Conservation (phyloP, 2,329 filamentous ascomycete genomes). For the Colletotrichum kahawae region DNA sequence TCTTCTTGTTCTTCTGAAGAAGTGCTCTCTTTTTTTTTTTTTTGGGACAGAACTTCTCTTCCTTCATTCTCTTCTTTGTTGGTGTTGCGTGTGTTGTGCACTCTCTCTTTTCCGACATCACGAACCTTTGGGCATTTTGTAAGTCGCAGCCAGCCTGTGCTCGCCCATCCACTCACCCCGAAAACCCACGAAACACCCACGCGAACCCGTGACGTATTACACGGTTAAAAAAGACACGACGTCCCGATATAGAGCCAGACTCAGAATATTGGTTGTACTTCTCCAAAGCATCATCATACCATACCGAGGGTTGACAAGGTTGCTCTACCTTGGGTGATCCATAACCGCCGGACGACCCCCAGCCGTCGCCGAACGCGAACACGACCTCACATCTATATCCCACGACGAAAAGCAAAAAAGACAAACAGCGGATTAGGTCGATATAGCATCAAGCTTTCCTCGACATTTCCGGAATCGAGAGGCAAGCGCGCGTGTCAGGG, state of each 20-base stretch:
- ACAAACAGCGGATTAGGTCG: neutral
- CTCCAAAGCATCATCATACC: neutral
- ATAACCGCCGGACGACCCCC: neutral
- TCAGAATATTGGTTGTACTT: neutral
- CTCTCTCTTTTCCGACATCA: neutral
- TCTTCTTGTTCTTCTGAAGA: neutral
- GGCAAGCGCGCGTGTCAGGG: neutral
- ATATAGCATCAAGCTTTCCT: neutral
- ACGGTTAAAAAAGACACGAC: neutral
- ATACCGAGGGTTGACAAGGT: neutral
- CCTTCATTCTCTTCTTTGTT: neutral
- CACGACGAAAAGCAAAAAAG: neutral
- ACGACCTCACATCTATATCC: neutral
- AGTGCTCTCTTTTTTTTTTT: neutral
- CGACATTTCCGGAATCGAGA: neutral
- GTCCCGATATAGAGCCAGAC: neutral
- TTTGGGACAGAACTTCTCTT: neutral
- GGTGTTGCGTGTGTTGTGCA: neutral
- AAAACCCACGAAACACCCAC: neutral
- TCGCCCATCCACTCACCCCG: neutral
- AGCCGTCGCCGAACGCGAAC: neutral
- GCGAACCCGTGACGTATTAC: neutral
- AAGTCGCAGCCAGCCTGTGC: slow-evolving; percentile 11
- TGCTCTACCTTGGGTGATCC: neutral
- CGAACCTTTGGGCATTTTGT: neutral